Base-by-base conservation (phyloP, 2,329 filamentous ascomycete genomes). In the Aspergillus hiratsukae region DNA sequence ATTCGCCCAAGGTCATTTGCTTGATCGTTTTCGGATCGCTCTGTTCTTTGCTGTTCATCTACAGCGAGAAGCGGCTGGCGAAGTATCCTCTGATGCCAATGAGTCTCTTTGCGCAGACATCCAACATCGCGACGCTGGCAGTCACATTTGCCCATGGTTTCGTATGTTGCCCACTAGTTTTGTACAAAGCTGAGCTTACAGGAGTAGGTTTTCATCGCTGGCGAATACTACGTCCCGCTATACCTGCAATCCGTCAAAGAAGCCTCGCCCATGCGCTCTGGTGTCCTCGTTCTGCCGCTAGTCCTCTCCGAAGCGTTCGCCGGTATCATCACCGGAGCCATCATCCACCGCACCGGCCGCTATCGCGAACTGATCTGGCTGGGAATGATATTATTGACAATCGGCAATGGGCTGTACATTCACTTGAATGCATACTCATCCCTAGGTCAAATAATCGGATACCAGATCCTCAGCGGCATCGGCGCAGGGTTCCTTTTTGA, bases 161-260 rank as follows among this genome's bases (percentile, higher is more conserved):
- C 60, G 78, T 64, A 45, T 45, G 60, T 59, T 21, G 3, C 17
- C 1, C 40, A n/a, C 10, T 1, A n/a, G n/a, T 11, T 3, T 9
- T 43, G 3, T 19, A 21, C 21, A 3, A 7, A 14, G 14, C 4
- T 9, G n/a, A 9, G n/a, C 49, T 56, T 43, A 58, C 50, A n/a
- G 74, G 66, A 55, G 11, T 76, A 85, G 64, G 81, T 84, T 35
- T 88, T 87, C 69, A 86, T 88, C 43, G 83, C 81, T 0, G 79
- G 79, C 1, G 82, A 85, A 51, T 91, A 89, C 71, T 91, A 88
- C 64, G 76, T 91, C 27, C 89, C 89, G 0, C 78, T 91, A 0
- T 91, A 87, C 72, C 86, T 90, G 53, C 89, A 92, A 68, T 81
- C 85, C 2, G 87, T 87, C 0, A 80, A 86, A 2, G 80, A 80